Percentiles rank a stretch among this genome's conserved stretches.
These are phyloP conservation scores for Posidonia australis DNA, from an alignment of 106 monocot species.

Conservation along the genomic window DNA sequence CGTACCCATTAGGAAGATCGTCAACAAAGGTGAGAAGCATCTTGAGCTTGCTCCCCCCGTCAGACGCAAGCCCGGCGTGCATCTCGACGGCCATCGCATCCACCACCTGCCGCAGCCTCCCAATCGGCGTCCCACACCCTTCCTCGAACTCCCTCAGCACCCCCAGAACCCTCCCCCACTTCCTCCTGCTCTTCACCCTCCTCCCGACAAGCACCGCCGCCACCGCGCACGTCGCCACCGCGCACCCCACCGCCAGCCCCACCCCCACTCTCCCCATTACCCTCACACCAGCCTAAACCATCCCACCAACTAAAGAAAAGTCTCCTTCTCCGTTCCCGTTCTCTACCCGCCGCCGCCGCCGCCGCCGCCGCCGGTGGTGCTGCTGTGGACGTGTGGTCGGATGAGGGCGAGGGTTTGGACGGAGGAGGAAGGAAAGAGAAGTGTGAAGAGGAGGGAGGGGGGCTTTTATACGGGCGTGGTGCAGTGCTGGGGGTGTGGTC, in stretches of 20 bases:
- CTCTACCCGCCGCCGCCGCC: neutral
- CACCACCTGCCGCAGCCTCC: constrained; percentile 22
- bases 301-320: neutral
- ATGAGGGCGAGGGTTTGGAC: neutral
- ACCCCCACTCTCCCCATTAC: constrained; percentile 8
- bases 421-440: neutral
- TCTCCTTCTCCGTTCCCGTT: neutral
- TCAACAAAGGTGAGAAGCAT: constrained; percentile 27
- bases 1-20: constrained; percentile 18
- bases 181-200: constrained; percentile 18
- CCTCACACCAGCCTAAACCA: neutral
- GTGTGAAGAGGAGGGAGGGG: neutral
- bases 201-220: constrained; percentile 21
- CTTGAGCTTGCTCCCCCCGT: constrained; percentile 29
- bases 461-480: neutral
- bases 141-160: constrained; percentile 20
- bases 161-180: constrained; percentile 10
- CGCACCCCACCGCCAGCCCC: constrained; percentile 15
- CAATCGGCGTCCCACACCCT: constrained; percentile 15
- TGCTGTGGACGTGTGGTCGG: neutral
- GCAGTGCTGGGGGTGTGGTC: too few species aligned
- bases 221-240: constrained; percentile 16
- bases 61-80: constrained; percentile 28
- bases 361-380: neutral
- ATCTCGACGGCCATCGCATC: constrained; percentile 31